A percentile compares a stretch with the other conserved stretches of the same genome.
Conservation (phyloP, 2,329 filamentous ascomycete species). For the Colletotrichum brevisporum region DNA sequence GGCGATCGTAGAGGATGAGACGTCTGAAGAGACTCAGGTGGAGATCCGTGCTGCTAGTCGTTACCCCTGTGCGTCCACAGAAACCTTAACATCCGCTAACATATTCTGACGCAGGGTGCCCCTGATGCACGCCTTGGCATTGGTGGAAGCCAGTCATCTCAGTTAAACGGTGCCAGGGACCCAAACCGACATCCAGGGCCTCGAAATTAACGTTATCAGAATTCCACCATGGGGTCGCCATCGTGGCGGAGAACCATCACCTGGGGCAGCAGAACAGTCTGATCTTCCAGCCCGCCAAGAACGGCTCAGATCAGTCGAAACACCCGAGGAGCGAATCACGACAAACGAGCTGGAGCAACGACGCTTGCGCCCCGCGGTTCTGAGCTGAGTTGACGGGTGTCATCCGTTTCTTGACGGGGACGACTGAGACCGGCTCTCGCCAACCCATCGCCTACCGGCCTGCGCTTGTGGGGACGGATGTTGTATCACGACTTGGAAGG, state of each 20-base stretch:
- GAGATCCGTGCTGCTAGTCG: slow-evolving; percentile 20
- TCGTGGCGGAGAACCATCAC: slow-evolving; percentile 5
- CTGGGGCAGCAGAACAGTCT: slow-evolving; percentile 24
- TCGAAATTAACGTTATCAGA: slow-evolving; percentile 9
- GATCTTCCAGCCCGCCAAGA: slow-evolving; percentile 32
- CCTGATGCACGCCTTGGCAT: slow-evolving; percentile 38
- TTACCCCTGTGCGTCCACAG: neutral
- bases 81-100: slow-evolving; percentile 20
- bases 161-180: neutral
- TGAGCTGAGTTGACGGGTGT: slow-evolving; percentile 28
- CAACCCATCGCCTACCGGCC: slow-evolving; percentile 19
- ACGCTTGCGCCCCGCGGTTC: neutral
- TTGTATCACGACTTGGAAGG: slow-evolving; percentile 7
- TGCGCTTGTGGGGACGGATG: slow-evolving; percentile 24
- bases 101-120: slow-evolving; percentile 24
- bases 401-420: slow-evolving; percentile 31
- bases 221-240: neutral
- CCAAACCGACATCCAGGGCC: neutral
- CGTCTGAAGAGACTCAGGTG: slow-evolving; percentile 20
- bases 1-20: slow-evolving; percentile 38
- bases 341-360: neutral
- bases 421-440: slow-evolving; percentile 29
- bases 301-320: slow-evolving; percentile 40
- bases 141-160: neutral
- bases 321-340: slow-evolving; percentile 25